phyloP scores from a whole-genome alignment of 176 grass and related monocot species.

The Triticum turgidum region DNA sequence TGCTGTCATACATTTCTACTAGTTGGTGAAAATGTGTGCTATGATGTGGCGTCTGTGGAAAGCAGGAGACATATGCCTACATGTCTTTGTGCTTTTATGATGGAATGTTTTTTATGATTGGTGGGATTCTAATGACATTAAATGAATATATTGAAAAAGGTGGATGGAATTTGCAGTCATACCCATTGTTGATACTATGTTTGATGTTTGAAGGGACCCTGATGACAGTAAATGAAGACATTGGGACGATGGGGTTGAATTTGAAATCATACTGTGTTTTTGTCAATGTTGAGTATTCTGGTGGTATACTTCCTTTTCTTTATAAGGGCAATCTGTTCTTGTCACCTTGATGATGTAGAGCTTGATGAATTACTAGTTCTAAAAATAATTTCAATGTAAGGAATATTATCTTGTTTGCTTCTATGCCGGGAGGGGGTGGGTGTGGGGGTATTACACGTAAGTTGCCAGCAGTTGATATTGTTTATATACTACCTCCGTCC shows the following conservation, averaged over 20 bases:
- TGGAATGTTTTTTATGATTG: neutral
- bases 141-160: neutral
- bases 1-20: neutral
- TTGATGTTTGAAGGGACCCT: too few relatives aligned
- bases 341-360: neutral
- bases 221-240: neutral
- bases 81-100: neutral
- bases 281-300: neutral
- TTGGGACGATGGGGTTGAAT: neutral
- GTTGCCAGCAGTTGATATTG: neutral
- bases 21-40: neutral
- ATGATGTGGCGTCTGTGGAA: neutral
- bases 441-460: neutral
- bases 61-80: neutral
- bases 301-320: neutral
- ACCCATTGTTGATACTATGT: neutral
- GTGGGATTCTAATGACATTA: neutral
- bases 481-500: too few relatives aligned
- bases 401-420: neutral
- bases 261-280: neutral
- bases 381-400: neutral
- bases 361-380: neutral
- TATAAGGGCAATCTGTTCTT: neutral
- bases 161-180: neutral
- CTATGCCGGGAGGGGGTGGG: neutral